Base-by-base conservation (phyloP, 805 yeast species). In the Kuraishia capsulata region DNA sequence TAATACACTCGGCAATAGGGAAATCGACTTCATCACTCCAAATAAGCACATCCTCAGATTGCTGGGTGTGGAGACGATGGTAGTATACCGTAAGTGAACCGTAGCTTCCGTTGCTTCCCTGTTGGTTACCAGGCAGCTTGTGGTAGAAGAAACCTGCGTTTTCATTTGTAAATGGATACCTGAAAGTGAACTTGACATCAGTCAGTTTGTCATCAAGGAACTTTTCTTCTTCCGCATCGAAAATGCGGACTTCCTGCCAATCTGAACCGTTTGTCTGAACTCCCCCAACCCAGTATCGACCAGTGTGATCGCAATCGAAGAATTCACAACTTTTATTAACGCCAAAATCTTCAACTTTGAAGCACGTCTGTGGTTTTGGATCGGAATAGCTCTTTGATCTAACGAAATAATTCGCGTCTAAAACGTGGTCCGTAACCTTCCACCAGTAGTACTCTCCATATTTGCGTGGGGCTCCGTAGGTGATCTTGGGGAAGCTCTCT, bases 251-350 rank as follows among this genome's bases (percentile, higher is more conserved):
- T 11, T 36, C 14, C 28, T 39, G 39, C 42, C 42, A 39, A 26
- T 39, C 42, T 13, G 42, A 39, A 11, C 42, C 42, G 19, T 36
- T 39, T 5, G 39, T 36, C 18, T 39, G 42, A 6, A 39, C 33
- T 10, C 39, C 39, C 16, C 42, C 42, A 6, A 39, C 20, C 42
- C 42, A 36, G 4, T 35, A 30, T 5, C 39, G 19, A 20, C 42
- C 42, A 17, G 33, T 23, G 13, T 36, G 42, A 17, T 39, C 42
- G 14, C 26, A 23, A 10, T 33, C 36, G 37, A 36, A 39, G 29
- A 36, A 39, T 6, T 36, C 42, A 31, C 42, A 39, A 33, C 42
- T 39, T 8, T 11, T 36, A 28, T 31, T 23, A 8, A 20, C 37
- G 9, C 42, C 42, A 20, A 39, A 36, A n/a, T 30, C 37, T 3